These are phyloP conservation scores for Lepidopterella palustris DNA, from an alignment of 495 filamentous ascomycete genomes.

Conservation along the genomic window DNA sequence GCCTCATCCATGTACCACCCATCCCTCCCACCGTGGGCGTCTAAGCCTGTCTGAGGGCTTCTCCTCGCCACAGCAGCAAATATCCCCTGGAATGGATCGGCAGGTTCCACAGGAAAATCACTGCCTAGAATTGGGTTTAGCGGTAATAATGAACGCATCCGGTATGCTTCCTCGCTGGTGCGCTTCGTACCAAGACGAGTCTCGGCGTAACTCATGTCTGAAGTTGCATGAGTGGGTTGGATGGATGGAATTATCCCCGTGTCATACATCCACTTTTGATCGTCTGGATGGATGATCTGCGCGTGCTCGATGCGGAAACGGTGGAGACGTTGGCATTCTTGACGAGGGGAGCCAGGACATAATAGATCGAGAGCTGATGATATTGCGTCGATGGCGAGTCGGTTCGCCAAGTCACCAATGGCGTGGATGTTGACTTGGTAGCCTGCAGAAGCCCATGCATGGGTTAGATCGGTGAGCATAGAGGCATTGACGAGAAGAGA, in stretches of 20 bases:
- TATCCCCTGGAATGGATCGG: conserved; percentile 53
- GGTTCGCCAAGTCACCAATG: conserved; percentile 59
- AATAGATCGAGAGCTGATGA: conserved; percentile 40
- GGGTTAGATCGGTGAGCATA: conserved; percentile 41
- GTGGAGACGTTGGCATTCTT: conserved; percentile 41
- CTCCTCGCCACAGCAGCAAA: conserved; percentile 55
- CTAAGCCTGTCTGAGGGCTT: conserved; percentile 45
- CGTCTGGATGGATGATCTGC: conserved; percentile 57
- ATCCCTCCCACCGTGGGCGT: conserved; percentile 38
- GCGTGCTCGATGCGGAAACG: conserved; percentile 61
- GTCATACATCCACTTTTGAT: conserved; percentile 47
- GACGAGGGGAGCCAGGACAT: conserved; percentile 40
- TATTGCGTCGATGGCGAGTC: conserved; percentile 51
- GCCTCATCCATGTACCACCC: conserved; percentile 52
- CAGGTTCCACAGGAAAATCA: conserved; percentile 62
- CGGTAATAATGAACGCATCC: conserved; percentile 49
- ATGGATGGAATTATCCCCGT: conserved; percentile 59
- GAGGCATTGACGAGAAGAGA: conserved; percentile 55
- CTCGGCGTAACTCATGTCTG: conserved; percentile 55
- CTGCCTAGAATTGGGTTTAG: conserved; percentile 48
- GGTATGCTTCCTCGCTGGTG: conserved; percentile 46
- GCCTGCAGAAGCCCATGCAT: conserved; percentile 44
- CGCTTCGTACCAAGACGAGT: conserved; percentile 47
- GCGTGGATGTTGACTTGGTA: conserved; percentile 59
- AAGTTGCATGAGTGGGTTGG: conserved; percentile 62